A percentile compares a stretch with the other conserved stretches of the same genome.
Conservation (phyloP, 345 rosid genomes). For the Erodium maritimum region DNA sequence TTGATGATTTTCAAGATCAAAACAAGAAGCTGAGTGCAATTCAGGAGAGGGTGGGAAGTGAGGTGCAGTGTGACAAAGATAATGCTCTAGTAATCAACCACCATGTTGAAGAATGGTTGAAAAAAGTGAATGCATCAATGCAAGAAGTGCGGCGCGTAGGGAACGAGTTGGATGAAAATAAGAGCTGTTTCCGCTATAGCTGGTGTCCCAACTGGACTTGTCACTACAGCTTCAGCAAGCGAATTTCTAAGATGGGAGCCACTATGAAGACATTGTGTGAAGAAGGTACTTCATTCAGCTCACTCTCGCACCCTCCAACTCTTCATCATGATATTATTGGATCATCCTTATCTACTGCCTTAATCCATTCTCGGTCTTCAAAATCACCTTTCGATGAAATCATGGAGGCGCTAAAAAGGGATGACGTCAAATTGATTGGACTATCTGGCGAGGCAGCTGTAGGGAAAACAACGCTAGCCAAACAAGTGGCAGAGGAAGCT, state of each 20-base stretch:
- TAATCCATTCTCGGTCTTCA: neutral
- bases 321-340: neutral
- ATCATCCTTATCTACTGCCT: neutral
- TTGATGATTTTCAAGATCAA: neutral
- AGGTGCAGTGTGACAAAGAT: neutral
- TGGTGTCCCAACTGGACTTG: constrained; percentile 1
- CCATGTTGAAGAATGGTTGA: neutral
- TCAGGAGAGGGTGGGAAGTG: neutral
- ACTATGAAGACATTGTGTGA: neutral
- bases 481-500: too few relatives aligned
- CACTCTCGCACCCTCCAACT: neutral
- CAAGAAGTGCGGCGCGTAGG: neutral
- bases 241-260: neutral
- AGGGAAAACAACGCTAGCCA: too few relatives aligned
- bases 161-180: neutral
- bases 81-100: neutral
- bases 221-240: neutral
- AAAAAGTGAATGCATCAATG: neutral
- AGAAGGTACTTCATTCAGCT: neutral
- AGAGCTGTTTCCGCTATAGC: neutral
- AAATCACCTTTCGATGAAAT: neutral
- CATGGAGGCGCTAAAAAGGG: too few relatives aligned
- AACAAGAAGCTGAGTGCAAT: neutral
- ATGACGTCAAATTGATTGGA: too few relatives aligned
- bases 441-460: too few relatives aligned